Evolutionary conservation across 164 flowering plant genomes (phyloP).

Genomic region (Amborella trichopoda): DNA sequence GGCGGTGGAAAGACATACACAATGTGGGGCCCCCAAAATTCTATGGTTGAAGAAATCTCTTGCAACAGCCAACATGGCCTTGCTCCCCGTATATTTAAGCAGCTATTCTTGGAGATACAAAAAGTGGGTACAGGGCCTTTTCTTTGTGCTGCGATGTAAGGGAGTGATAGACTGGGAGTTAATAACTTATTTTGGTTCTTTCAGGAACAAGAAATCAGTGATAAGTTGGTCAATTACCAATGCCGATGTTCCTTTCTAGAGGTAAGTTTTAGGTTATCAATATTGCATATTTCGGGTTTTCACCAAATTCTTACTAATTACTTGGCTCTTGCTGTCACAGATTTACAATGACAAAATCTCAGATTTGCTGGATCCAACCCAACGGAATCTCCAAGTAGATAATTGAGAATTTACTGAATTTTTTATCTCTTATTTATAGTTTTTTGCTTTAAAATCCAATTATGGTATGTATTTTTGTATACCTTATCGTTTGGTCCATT

Average conservation of each 20-base stretch:
- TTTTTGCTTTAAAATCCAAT: background rate
- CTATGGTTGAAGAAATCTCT: constrained; percentile 66
- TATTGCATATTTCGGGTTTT: background rate
- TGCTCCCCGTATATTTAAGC: constrained; percentile 77
- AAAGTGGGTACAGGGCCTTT: no score
- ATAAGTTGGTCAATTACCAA: constrained; percentile 65
- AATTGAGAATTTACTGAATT: background rate
- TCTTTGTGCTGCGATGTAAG: no score
- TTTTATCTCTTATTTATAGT: background rate
- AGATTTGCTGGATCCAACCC: constrained; percentile 88
- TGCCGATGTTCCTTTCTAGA: constrained; percentile 97
- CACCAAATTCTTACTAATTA: constrained; percentile 2
- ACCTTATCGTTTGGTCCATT: no score
- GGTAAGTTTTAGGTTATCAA: constrained; percentile 23
- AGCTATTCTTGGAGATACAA: constrained; percentile 72
- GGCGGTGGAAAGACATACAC: constrained; percentile 98
- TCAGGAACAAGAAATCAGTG: constrained; percentile 51
- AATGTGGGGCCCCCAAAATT: constrained; percentile 97
- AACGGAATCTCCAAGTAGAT: constrained; percentile 72
- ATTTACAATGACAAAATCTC: constrained; percentile 76
- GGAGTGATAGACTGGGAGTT: no score
- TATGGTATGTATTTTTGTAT: no score
- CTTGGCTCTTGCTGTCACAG: constrained; percentile 19
- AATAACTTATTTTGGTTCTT: constrained; percentile 1
- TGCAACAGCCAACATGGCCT: constrained; percentile 54